Percentiles rank a stretch among this genome's conserved stretches.
Evolutionary conservation across 2,329 filamentous ascomycete species (phyloP).

Genomic region (Aphanocladium album): DNA sequence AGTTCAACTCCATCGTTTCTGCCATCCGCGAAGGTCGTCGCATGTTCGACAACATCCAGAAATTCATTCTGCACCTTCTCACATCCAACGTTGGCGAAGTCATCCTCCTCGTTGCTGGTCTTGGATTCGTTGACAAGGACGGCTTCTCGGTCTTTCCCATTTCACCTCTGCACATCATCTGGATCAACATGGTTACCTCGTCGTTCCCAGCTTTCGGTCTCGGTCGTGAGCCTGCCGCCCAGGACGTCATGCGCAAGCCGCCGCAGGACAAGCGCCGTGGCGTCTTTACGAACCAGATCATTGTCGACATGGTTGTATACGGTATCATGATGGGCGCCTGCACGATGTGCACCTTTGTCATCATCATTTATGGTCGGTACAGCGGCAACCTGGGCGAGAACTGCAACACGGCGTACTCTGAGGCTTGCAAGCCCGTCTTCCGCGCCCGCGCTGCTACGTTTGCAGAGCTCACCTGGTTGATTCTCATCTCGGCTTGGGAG

Average conservation of each 20-base stretch:
- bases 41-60: conserved; percentile 87
- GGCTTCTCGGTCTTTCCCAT: conserved; percentile 80
- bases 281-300: conserved; percentile 73
- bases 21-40: conserved; percentile 78
- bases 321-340: conserved; percentile 72
- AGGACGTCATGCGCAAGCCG: conserved; percentile 73
- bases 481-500: conserved; percentile 72
- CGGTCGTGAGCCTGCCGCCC: conserved; percentile 69
- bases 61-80: conserved; percentile 76
- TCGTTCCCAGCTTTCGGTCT: conserved; percentile 84
- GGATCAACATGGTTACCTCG: conserved; percentile 92
- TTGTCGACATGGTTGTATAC: conserved; percentile 75
- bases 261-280: conserved; percentile 65
- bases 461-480: conserved; percentile 67
- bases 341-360: conserved; percentile 60
- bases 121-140: conserved; percentile 69
- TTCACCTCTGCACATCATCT: conserved; percentile 80
- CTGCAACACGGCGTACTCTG: conserved; percentile 58
- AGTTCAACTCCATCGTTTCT: conserved; percentile 80
- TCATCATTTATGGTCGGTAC: conserved; percentile 55
- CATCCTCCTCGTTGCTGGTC: conserved; percentile 71
- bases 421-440: conserved; percentile 57
- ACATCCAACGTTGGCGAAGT: conserved; percentile 82
- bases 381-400: conserved; percentile 50
- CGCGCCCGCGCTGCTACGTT: conserved; percentile 68